Evolutionary conservation across 257 asterid genomes (phyloP), one percentile per base, ranked within the genome.

Genomic region (Phtheirospermum japonicum): DNA sequence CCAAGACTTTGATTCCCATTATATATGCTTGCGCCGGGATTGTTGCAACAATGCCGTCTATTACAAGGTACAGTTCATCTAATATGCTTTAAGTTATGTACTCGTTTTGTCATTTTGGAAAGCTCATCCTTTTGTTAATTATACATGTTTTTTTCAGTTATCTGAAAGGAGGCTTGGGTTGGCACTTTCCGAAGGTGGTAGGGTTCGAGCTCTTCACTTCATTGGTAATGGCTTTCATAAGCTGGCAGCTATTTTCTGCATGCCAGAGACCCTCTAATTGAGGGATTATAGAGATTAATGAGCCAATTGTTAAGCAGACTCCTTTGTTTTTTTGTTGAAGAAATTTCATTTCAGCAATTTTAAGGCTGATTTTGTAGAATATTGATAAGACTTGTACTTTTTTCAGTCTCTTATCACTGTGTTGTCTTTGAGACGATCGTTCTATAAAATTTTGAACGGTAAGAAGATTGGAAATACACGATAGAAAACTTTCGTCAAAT

Each of bases 41-140:
- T 64, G 81, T 89, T 48, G 91, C 97, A 49, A 93, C 97, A 62
- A 89, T 93, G 97, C 99, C 99, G 57, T 85, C 99, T 34, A 89
- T 89, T 54, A 78, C 75, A 65, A 93, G 97, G 99, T 93, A 16
- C 16, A 11, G 48, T 50, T 67, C 30, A 30, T 55, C 52, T 53
- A 39, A 39, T 12, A 34, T 40, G 13, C 42, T 40, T 32, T 26
- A 17, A 54, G 40, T 12, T 42, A 39, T 57, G 16, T 55, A 18
- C 30, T 55, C 4, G 2, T 19, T 59, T 67, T 4, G 34, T 57
- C 16, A 18, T 45, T 6, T 28, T 17, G 16, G 37, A 13, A 69
- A 18, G 36, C 1, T 12, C 31, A 51, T 5, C 5, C 30, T 23
- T 36, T 12, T 12, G 28, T 23, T 23, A 23, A 1, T 1, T 23